Conservation (phyloP, 2,329 filamentous ascomycete genomes). For the Cercospora nicotianae region DNA sequence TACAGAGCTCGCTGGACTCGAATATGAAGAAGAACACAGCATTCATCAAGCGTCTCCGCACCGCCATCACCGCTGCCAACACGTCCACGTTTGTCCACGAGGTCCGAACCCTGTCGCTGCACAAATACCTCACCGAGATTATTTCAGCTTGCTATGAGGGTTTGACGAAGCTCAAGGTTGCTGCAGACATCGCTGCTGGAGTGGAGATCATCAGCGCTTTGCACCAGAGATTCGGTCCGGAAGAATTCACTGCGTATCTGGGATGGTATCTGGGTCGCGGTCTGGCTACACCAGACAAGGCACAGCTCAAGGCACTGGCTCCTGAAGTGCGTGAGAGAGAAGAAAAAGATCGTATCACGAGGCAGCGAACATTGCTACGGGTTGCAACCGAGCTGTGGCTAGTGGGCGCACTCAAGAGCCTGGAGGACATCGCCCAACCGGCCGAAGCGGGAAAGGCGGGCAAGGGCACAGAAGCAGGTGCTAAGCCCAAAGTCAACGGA, state of each 20-base stretch:
- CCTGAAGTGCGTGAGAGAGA: conserved; percentile 88
- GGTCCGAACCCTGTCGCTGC: conserved; percentile 83
- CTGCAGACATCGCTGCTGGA: conserved; percentile 86
- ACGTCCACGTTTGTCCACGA: conserved; percentile 84
- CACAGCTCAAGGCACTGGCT: conserved; percentile 72
- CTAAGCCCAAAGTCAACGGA: conserved; percentile 63
- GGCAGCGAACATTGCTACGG: conserved; percentile 81
- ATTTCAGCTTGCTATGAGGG: conserved; percentile 95
- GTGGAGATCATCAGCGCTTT: conserved; percentile 93
- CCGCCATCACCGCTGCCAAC: conserved; percentile 77
- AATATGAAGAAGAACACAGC: conserved; percentile 97
- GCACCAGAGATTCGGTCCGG: conserved; percentile 88
- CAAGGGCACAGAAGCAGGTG: conserved; percentile 55
- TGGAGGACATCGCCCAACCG: conserved; percentile 67
- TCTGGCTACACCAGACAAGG: conserved; percentile 86
- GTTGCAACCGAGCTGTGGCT: conserved; percentile 97
- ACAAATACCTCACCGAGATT: conserved; percentile 96
- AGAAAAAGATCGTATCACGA: conserved; percentile 85
- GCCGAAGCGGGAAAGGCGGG: conserved; percentile 61
- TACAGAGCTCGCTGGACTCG: conserved; percentile 81
- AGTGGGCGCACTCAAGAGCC: conserved; percentile 78
- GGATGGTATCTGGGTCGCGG: conserved; percentile 92
- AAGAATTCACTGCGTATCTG: conserved; percentile 86
- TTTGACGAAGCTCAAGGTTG: conserved; percentile 84
- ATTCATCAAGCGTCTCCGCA: conserved; percentile 94